Conservation (phyloP, 768 basidiomycete genomes). For the Boletus vinaceobasis region DNA sequence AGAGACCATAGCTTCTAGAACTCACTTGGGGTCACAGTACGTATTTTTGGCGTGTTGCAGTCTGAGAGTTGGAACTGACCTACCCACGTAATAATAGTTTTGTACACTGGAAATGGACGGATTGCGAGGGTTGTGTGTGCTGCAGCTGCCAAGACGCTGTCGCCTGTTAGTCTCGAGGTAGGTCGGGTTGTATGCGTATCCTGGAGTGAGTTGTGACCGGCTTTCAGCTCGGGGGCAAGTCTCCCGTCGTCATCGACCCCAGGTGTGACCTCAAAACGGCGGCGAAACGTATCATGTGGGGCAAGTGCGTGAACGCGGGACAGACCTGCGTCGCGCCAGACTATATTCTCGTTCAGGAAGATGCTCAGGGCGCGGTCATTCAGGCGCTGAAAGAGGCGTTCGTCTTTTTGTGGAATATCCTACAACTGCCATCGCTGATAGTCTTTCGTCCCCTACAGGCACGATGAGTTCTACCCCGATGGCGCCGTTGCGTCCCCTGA, state of each 20-base stretch:
- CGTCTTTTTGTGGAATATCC: constrained; percentile 11
- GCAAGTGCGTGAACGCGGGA: constrained; percentile 74
- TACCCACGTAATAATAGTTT: constrained; percentile 17
- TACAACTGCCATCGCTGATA: background rate
- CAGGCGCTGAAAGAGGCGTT: constrained; percentile 43
- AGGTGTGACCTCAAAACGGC: constrained; percentile 60
- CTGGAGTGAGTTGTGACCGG: background rate
- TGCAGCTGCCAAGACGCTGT: constrained; percentile 75
- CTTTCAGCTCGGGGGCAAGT: constrained; percentile 64
- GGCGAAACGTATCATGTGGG: constrained; percentile 76
- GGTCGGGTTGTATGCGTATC: constrained; percentile 1
- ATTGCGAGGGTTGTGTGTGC: constrained; percentile 65
- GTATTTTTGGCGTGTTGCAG: background rate
- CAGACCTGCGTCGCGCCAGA: constrained; percentile 71
- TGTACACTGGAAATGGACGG: constrained; percentile 59
- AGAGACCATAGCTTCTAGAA: constrained; percentile 54
- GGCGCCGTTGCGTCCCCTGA: constrained; percentile 42
- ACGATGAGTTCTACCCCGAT: constrained; percentile 38
- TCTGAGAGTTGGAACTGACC: background rate
- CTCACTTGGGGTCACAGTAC: constrained; percentile 64
- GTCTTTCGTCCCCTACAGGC: constrained; percentile 5
- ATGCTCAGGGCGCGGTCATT: constrained; percentile 38
- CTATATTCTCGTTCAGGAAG: constrained; percentile 45
- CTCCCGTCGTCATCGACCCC: constrained; percentile 71
- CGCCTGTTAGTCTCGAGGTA: constrained; percentile 62